Evolutionary conservation across 1,139 yeast genomes (phyloP).

Genomic region (Yamadazyma triangularis): DNA sequence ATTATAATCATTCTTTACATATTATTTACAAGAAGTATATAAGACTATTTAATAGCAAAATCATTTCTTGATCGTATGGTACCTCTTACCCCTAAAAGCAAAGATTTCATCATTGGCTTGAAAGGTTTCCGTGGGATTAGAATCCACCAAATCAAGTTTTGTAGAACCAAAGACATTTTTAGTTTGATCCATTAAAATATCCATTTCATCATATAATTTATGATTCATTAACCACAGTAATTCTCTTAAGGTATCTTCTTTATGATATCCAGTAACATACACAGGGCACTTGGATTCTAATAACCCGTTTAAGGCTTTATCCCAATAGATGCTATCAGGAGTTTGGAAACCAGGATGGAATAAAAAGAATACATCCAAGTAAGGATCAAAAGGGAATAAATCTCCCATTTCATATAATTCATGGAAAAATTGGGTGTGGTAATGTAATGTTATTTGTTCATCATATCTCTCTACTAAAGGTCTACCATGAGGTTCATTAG

Average conservation of each 20-base stretch:
- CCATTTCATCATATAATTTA: conserved; percentile 61
- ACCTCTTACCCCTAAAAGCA: conserved; percentile 94
- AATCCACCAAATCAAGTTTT: conserved; percentile 90
- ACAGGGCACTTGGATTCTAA: conserved; percentile 91
- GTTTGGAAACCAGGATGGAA: conserved; percentile 96
- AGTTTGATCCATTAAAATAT: conserved; percentile 71
- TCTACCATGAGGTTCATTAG: conserved; percentile 41
- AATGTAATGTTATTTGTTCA: conserved; percentile 67
- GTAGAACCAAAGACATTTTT: conserved; percentile 77
- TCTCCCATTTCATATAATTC: conserved; percentile 88
- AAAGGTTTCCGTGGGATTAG: conserved; percentile 87
- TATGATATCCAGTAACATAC: conserved; percentile 86
- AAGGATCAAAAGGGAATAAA: conserved; percentile 97
- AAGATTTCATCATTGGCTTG: conserved; percentile 86
- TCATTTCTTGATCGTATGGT: conserved; percentile 62
- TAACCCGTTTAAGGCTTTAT: conserved; percentile 76
- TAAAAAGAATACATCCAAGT: conserved; percentile 82
- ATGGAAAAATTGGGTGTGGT: conserved; percentile 89
- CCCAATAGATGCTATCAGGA: conserved; percentile 79
- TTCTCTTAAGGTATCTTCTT: conserved; percentile 66
- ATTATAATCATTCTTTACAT: too few species aligned
- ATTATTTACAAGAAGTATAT: background rate
- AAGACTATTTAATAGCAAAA: background rate
- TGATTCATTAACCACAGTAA: conserved; percentile 68
- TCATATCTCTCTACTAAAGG: conserved; percentile 74